Evolutionary conservation across 164 flowering plant genomes (phyloP).

Genomic region (Sedum album): DNA sequence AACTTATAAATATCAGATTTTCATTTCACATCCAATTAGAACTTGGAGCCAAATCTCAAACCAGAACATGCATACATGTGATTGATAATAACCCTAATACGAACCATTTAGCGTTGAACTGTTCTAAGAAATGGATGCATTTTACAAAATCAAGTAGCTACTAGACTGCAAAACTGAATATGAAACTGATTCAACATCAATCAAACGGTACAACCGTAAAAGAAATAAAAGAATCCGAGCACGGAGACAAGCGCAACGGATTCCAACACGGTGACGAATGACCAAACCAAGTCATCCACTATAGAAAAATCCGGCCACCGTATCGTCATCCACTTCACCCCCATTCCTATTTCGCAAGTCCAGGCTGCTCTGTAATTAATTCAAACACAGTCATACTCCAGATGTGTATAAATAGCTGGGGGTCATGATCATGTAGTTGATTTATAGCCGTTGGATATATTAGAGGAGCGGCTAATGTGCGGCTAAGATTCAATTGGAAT

Average conservation of each 20-base stretch:
- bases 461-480: not conserved
- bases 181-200: not conserved
- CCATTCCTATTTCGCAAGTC: not conserved
- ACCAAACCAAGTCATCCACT: constrained; percentile 41
- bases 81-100: not conserved
- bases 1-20: too few relatives aligned
- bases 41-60: not conserved
- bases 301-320: constrained; percentile 19
- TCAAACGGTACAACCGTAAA: constrained; percentile 48
- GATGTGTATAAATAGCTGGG: not conserved
- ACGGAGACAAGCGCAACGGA: constrained; percentile 46
- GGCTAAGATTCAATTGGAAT: not conserved
- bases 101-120: not conserved
- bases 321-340: not conserved
- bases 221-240: constrained; percentile 52
- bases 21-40: constrained; percentile 2
- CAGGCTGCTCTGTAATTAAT: not conserved
- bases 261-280: constrained; percentile 36
- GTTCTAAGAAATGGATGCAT: not conserved
- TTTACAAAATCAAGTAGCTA: not conserved
- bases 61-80: not conserved
- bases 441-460: not conserved
- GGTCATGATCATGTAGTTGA: not conserved
- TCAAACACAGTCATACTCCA: not conserved
- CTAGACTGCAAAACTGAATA: not conserved